Conservation (phyloP, 2,329 filamentous ascomycete species). For the Hawksworthiomyces lignivorus region DNA sequence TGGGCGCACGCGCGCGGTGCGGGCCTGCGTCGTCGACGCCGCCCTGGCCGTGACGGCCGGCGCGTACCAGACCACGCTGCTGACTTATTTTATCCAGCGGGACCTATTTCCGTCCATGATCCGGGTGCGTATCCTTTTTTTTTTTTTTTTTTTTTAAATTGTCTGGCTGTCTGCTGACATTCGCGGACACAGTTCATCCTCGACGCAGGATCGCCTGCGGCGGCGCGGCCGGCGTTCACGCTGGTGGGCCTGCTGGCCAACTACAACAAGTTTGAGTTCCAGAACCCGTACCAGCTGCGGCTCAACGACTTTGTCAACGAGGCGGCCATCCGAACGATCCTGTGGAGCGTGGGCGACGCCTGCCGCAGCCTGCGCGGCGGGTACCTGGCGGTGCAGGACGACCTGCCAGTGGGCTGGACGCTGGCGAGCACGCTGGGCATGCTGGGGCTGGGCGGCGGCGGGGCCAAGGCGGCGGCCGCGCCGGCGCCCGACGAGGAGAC, state of each 20-base stretch:
- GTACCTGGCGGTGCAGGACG: constrained; percentile 83
- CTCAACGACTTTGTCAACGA: constrained; percentile 96
- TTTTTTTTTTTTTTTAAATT: neutral
- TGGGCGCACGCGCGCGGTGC: constrained; percentile 59
- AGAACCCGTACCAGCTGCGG: constrained; percentile 89
- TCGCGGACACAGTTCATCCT: constrained; percentile 80
- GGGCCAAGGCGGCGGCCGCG: constrained; percentile 51
- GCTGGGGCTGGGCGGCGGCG: constrained; percentile 64
- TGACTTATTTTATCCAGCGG: constrained; percentile 90
- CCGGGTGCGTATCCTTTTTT: constrained; percentile 54
- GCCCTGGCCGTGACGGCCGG: constrained; percentile 80
- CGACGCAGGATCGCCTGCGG: constrained; percentile 57
- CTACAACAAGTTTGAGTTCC: constrained; percentile 99
- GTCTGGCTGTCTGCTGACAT: too few relatives aligned
- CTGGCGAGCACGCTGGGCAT: constrained; percentile 72
- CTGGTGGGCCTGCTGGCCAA: constrained; percentile 84
- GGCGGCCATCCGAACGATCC: constrained; percentile 71
- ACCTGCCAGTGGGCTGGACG: constrained; percentile 84
- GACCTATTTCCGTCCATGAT: constrained; percentile 92
- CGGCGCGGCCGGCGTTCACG: constrained; percentile 51
- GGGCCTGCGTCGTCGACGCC: constrained; percentile 72
- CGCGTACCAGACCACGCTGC: constrained; percentile 89
- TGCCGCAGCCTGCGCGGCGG: constrained; percentile 61
- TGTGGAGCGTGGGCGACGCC: constrained; percentile 65
- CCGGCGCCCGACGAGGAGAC: constrained; percentile 66